Evolutionary conservation across 495 filamentous ascomycete species (phyloP).

Genomic region (Platismatia glauca): DNA sequence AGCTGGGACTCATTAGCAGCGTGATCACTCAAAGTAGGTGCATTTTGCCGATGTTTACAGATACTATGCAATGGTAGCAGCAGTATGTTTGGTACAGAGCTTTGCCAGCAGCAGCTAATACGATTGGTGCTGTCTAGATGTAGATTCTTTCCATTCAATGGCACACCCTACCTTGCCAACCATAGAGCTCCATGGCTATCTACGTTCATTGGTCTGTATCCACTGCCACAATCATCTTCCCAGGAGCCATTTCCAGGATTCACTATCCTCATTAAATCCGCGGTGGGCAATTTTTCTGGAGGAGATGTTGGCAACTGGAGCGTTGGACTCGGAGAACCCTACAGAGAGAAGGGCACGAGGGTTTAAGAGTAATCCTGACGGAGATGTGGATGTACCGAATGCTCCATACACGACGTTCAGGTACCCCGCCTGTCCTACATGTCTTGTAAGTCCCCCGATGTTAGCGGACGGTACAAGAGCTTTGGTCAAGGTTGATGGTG

Average conservation of each 20-base stretch:
- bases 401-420: conserved; percentile 83
- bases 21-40: conserved; percentile 73
- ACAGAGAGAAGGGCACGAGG: conserved; percentile 58
- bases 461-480: conserved; percentile 47
- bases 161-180: conserved; percentile 69
- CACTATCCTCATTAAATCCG: conserved; percentile 73
- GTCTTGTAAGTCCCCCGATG: conserved; percentile 56
- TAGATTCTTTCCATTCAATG: conserved; percentile 80
- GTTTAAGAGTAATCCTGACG: conserved; percentile 82
- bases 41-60: not conserved
- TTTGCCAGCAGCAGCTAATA: not conserved
- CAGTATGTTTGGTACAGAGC: not conserved
- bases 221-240: conserved; percentile 60
- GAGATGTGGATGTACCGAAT: conserved; percentile 84
- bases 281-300: conserved; percentile 71
- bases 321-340: conserved; percentile 67
- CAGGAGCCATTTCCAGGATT: conserved; percentile 63
- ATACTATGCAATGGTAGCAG: not conserved
- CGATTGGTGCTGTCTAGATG: conserved; percentile 39
- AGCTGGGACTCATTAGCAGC: conserved; percentile 59
- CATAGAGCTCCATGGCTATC: conserved; percentile 83
- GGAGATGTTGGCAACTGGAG: conserved; percentile 60
- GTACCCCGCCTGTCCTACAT: conserved; percentile 82
- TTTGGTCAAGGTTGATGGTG: conserved; percentile 60
- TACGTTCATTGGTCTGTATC: conserved; percentile 72